A percentile compares a stretch with the other conserved stretches of the same genome.
Evolutionary conservation across 2,329 filamentous ascomycete genomes (phyloP).

Genomic region (Talaromyces albobiverticillius): DNA sequence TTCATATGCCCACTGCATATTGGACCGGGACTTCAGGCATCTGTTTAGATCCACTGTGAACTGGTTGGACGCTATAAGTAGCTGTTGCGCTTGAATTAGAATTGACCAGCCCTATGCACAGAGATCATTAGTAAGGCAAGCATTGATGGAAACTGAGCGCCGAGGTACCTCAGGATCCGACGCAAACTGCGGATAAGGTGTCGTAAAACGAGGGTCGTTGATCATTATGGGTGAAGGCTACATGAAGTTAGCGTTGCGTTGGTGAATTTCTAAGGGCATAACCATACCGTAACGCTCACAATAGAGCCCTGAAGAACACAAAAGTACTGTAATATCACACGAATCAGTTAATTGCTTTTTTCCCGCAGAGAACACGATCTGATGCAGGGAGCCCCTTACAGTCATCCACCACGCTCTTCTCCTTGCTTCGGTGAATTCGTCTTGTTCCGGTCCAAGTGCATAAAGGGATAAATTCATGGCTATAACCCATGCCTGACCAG

Average conservation of each 20-base stretch:
- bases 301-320: constrained; percentile 45
- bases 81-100: constrained; percentile 42
- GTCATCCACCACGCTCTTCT: constrained; percentile 50
- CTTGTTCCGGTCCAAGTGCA: constrained; percentile 29
- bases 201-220: constrained; percentile 44
- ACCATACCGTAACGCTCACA: constrained; percentile 39
- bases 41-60: constrained; percentile 42
- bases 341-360: not conserved
- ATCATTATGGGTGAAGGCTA: constrained; percentile 42
- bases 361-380: not conserved
- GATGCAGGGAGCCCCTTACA: constrained; percentile 24
- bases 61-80: constrained; percentile 40
- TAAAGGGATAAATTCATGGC: constrained; percentile 45
- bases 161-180: constrained; percentile 38
- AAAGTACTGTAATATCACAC: constrained; percentile 34
- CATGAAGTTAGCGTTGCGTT: constrained; percentile 12
- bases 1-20: constrained; percentile 38
- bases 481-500: constrained; percentile 42
- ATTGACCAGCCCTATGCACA: constrained; percentile 40
- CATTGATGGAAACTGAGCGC: not conserved
- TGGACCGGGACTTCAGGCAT: constrained; percentile 31
- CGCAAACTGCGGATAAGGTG: constrained; percentile 39
- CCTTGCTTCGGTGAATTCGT: constrained; percentile 39
- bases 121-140: constrained; percentile 17
- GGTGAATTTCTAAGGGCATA: constrained; percentile 14